phyloP scores from a whole-genome alignment of 2,329 filamentous ascomycete genomes.

The Neurospora sp. region DNA sequence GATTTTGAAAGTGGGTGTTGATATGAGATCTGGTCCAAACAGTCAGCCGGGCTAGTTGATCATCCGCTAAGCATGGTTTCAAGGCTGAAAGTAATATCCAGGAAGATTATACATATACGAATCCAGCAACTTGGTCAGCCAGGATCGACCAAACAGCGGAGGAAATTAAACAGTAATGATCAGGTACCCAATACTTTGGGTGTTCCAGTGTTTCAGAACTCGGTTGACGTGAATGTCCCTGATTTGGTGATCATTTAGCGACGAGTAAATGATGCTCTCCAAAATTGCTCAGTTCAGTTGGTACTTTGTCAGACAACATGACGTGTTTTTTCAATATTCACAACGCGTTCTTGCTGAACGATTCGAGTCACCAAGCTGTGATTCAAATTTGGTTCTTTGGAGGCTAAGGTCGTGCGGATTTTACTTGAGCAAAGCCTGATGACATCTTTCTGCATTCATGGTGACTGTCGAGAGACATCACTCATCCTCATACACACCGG shows the following conservation, averaged over 20 bases:
- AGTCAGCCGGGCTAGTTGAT: not conserved
- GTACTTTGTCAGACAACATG: not conserved
- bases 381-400: not conserved
- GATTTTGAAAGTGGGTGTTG: not conserved
- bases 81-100: not conserved
- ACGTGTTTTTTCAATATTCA: not conserved
- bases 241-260: not conserved
- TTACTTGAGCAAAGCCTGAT: not conserved
- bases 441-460: not conserved
- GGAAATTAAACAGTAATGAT: not conserved
- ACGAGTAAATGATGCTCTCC: not conserved
- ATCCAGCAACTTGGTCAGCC: not conserved
- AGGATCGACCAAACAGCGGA: not conserved
- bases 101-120: not conserved
- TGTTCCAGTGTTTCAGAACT: not conserved
- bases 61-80: not conserved
- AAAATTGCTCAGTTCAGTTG: not conserved
- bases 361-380: not conserved
- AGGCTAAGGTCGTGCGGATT: not conserved
- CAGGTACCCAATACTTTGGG: not conserved
- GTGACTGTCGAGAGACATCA: not conserved
- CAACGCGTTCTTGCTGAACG: not conserved
- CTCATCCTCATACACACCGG: not conserved
- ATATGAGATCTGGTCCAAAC: not conserved
- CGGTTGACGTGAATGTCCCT: not conserved